Base-by-base conservation (phyloP, 2,329 filamentous ascomycete genomes). In the Fusarium protoensiforme region DNA sequence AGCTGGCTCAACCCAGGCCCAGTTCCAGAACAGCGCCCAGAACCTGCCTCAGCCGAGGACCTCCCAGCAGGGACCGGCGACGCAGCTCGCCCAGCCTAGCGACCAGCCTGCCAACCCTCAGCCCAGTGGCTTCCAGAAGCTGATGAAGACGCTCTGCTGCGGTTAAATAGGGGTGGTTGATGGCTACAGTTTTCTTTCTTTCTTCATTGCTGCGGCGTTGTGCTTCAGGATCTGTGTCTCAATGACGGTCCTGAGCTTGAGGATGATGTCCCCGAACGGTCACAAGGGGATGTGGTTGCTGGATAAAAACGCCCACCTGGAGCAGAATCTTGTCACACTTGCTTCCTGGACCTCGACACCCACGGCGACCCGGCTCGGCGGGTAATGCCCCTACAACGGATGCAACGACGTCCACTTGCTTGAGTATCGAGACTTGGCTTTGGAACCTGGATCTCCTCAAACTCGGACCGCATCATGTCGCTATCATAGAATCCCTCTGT, bases 21-120 rank as follows among this genome's bases (percentile, higher is more conserved):
- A 98, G 82, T 98, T 98, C 88, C 95, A 97, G 86, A 96, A 94
- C 88, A 98, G 94, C 86, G 94, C 93, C 80, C 94, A 94, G 82
- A 96, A 98, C 83, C 89, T 97, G 75, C 90, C 93, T 58, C 91
- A 90, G 78, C 91, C 89, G 79, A 87, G 88, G 73, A 88, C 89
- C 80, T 89, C 88, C 69, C 86, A 88, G 70, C 90, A 91, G 80
- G 86, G 88, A 67, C 89, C 87, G 68, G 86, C 91, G 85, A 88
- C 86, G 54, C 81, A 81, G 61, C 86, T 87, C 80, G 84, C 88
- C 73, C 85, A 85, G 79, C 85, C 84, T 81, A 89, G 84, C 80
- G 87, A 87, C 75, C 87, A 88, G 73, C 86, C 87, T 51, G 85
- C 88, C 77, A 92, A 96, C 81, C 88, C 91, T 75, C 93, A 96